A percentile compares a stretch with the other conserved stretches of the same genome.
Evolutionary conservation across 345 rosid genomes (phyloP).

Genomic region (Capsella bursapastoris): DNA sequence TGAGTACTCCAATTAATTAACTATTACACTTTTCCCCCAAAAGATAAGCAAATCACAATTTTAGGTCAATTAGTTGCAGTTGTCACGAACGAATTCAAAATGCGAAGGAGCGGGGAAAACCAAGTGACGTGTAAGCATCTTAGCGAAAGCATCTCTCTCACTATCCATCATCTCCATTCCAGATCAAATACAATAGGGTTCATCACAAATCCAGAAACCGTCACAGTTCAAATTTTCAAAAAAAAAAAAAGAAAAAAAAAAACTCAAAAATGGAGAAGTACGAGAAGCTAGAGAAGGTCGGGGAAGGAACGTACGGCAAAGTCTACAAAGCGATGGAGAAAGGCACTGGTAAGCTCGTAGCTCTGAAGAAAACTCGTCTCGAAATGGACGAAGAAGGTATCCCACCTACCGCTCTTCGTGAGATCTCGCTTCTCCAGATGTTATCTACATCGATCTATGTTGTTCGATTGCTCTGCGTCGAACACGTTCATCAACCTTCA

Average conservation of each 20-base stretch:
- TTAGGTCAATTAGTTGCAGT: neutral
- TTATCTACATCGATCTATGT: slow-evolving; percentile 85
- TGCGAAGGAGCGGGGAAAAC: slow-evolving; percentile 35
- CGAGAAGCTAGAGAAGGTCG: slow-evolving; percentile 96
- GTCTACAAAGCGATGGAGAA: slow-evolving; percentile 94
- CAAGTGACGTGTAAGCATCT: slow-evolving; percentile 35
- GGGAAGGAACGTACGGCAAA: slow-evolving; percentile 96
- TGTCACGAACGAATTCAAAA: slow-evolving; percentile 22
- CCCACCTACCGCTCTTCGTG: slow-evolving; percentile 96
- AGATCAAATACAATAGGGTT: neutral
- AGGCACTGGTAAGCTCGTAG: slow-evolving; percentile 75
- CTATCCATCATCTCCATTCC: slow-evolving; percentile 6
- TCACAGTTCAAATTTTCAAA: neutral
- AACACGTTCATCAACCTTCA: slow-evolving; percentile 55
- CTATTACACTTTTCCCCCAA: neutral
- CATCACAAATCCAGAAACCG: slow-evolving; percentile 8
- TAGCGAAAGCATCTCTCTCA: slow-evolving; percentile 7
- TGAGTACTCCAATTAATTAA: no score
- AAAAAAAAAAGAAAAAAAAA: neutral
- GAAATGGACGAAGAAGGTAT: slow-evolving; percentile 99
- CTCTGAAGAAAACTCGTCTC: slow-evolving; percentile 87
- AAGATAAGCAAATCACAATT: neutral
- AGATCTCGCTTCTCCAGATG: slow-evolving; percentile 92
- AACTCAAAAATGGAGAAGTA: slow-evolving; percentile 75
- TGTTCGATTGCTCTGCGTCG: slow-evolving; percentile 91